Conservation (phyloP, 2,329 filamentous ascomycete genomes). For the Cytospora mali region DNA sequence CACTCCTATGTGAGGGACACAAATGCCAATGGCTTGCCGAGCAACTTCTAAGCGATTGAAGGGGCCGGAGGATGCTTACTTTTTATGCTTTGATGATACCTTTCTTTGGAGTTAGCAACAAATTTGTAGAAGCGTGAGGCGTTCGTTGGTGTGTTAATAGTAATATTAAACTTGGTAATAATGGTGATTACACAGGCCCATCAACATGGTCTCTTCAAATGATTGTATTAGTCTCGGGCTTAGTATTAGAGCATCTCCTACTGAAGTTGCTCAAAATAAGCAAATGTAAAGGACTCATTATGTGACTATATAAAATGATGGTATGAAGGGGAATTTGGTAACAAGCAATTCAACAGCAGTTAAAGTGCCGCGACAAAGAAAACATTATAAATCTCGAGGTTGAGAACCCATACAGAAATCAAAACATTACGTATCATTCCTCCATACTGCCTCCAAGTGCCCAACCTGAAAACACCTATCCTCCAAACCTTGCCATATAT, state of each 20-base stretch:
- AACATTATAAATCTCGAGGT: not conserved
- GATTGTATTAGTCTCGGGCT: not conserved
- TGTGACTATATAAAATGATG: not conserved
- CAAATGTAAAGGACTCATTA: not conserved
- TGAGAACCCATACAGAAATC: not conserved
- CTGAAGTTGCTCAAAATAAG: not conserved
- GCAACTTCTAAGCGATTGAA: constrained; percentile 10
- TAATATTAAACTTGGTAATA: too few species aligned
- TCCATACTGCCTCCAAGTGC: not conserved
- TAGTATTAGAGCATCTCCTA: not conserved
- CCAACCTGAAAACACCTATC: not conserved
- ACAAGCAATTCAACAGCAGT: not conserved
- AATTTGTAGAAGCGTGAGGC: not conserved
- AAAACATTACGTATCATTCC: not conserved
- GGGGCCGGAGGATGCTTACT: not conserved
- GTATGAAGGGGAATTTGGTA: not conserved
- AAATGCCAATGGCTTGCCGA: constrained; percentile 7
- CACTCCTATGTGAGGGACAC: constrained; percentile 4
- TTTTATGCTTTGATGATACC: not conserved
- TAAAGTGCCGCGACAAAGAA: not conserved
- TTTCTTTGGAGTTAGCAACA: not conserved
- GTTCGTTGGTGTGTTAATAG: not conserved
- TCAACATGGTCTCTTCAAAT: too few species aligned
- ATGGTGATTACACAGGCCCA: too few species aligned
- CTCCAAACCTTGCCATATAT: not conserved